Conservation (phyloP, 805 yeast species). For the Candida dajiaensis region DNA sequence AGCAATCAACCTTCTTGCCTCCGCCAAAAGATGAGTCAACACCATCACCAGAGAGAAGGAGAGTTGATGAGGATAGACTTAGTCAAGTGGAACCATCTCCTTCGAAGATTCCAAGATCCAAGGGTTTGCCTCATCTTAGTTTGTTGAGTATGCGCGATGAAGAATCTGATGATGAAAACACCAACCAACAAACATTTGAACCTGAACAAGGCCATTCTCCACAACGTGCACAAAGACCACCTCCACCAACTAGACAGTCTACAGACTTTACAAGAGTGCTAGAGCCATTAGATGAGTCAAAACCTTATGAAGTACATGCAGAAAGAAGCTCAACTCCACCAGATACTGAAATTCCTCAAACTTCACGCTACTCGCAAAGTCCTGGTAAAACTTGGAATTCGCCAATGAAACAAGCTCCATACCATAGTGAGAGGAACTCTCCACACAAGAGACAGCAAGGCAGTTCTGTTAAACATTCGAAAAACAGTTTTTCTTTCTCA, state of each 20-base stretch:
- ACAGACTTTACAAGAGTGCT: conserved; percentile 4
- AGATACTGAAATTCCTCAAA: background rate
- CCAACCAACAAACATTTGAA: conserved; percentile 1
- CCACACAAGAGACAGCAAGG: background rate
- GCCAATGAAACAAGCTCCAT: background rate
- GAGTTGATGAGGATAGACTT: background rate
- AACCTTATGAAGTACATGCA: background rate
- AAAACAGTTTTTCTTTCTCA: conserved; percentile 16
- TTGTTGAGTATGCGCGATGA: conserved; percentile 20
- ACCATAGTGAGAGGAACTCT: background rate
- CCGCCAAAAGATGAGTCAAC: conserved; percentile 23
- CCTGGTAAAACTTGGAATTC: background rate
- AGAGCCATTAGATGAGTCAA: conserved; percentile 10
- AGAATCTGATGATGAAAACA: conserved; percentile 12
- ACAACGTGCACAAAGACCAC: background rate
- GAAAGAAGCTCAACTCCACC: conserved; percentile 2
- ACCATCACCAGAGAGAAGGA: conserved; percentile 13
- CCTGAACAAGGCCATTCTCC: background rate
- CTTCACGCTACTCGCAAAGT: background rate
- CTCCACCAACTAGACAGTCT: background rate
- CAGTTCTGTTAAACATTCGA: conserved; percentile 1
- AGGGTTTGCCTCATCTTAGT: conserved; percentile 22
- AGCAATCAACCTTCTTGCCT: conserved; percentile 1
- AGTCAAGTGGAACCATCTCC: conserved; percentile 10
- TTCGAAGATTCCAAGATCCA: conserved; percentile 21